Percentiles rank a stretch among this genome's conserved stretches.
Conservation (phyloP, 225 moss, liverwort and hornwort species). For the Takakia lepidozioides region DNA sequence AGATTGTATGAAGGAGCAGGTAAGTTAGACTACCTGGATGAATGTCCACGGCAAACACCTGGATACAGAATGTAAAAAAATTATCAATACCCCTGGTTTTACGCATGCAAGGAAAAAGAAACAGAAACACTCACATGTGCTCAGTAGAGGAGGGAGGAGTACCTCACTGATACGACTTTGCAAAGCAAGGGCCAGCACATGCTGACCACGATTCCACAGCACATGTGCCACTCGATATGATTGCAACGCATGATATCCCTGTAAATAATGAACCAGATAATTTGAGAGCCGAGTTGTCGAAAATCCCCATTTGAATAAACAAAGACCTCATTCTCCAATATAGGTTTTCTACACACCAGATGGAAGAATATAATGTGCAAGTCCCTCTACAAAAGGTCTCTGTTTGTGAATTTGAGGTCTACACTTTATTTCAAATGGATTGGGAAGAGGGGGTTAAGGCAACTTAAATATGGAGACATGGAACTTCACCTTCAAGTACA, state of each 20-base stretch:
- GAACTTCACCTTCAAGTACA: conserved; percentile 65
- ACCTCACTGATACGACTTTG: conserved; percentile 98
- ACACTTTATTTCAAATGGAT: too few species aligned
- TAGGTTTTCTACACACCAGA: too few species aligned
- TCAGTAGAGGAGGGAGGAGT: too few species aligned
- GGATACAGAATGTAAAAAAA: conserved; percentile 11
- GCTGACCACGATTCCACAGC: conserved; percentile 77
- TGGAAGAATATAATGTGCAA: too few species aligned
- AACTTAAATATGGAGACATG: neutral
- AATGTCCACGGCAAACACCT: conserved; percentile 85
- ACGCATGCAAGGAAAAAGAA: too few species aligned
- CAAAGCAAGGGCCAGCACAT: conserved; percentile 77
- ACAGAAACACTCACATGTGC: too few species aligned
- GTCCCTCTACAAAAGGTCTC: too few species aligned
- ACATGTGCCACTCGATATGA: conserved; percentile 77
- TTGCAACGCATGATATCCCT: conserved; percentile 95
- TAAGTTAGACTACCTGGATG: conserved; percentile 60
- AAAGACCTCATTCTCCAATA: too few species aligned
- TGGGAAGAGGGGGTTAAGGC: too few species aligned
- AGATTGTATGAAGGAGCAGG: neutral
- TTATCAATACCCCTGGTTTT: too few species aligned
- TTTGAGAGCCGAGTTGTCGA: neutral
- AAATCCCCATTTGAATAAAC: neutral
- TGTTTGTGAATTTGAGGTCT: too few species aligned
- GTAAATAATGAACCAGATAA: conserved; percentile 4